Evolutionary conservation across 345 rosid genomes (phyloP).

Genomic region (Eucalyptus lansdowneana): DNA sequence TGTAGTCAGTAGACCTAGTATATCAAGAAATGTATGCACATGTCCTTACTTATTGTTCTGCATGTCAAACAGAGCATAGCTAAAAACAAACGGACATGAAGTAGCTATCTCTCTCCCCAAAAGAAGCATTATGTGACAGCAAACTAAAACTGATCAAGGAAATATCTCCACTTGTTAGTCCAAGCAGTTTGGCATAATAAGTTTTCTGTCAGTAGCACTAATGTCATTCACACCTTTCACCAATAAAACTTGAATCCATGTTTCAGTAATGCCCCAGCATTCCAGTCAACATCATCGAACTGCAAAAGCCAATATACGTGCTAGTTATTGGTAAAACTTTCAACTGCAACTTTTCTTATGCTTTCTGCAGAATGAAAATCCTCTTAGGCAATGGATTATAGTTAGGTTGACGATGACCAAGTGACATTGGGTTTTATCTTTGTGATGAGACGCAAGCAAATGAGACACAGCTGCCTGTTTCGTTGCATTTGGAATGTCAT

Average conservation of each 20-base stretch:
- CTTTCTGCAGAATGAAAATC: neutral
- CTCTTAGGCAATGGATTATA: neutral
- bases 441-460: neutral
- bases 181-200: neutral
- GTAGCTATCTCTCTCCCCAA: neutral
- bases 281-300: neutral
- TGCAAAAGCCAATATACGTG: neutral
- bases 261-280: neutral
- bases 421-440: neutral
- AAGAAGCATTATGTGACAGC: neutral
- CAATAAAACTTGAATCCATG: neutral
- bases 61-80: neutral
- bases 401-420: neutral
- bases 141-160: neutral
- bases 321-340: neutral
- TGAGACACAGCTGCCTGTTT: neutral
- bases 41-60: neutral
- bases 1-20: neutral
- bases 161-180: neutral
- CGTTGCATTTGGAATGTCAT: neutral
- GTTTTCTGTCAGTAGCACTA: neutral
- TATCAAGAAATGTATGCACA: neutral
- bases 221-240: neutral
- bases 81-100: neutral
- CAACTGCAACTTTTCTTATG: neutral